Evolutionary conservation across 257 asterid genomes (phyloP).

Genomic region (Penstemon eatonii): DNA sequence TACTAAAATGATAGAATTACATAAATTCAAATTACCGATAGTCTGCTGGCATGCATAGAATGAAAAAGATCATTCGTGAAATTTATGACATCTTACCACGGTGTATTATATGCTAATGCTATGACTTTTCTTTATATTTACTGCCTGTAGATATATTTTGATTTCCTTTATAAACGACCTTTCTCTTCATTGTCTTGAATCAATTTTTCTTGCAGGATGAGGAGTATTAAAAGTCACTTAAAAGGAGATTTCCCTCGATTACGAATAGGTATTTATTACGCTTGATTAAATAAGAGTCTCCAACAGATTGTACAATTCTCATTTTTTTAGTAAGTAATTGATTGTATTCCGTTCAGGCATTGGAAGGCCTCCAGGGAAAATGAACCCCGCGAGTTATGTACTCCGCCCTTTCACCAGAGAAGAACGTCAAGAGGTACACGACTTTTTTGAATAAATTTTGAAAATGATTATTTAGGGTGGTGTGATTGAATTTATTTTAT

Average conservation of each 20-base stretch:
- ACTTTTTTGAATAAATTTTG: constrained; percentile 1
- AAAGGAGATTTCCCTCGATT: constrained; percentile 94
- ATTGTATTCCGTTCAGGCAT: constrained; percentile 49
- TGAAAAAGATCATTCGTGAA: no score
- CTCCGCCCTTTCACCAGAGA: constrained; percentile 78
- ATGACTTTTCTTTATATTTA: neutral
- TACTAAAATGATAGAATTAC: no score
- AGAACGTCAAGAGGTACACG: constrained; percentile 74
- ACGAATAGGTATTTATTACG: constrained; percentile 60
- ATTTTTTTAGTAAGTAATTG: neutral
- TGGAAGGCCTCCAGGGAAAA: constrained; percentile 94
- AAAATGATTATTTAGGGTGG: neutral
- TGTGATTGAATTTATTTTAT: constrained; percentile 11
- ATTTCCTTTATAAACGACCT: no score
- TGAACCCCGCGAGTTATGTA: constrained; percentile 76
- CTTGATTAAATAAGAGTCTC: neutral
- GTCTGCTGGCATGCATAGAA: no score
- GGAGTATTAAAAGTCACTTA: constrained; percentile 71
- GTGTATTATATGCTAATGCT: no score
- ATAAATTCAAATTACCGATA: no score
- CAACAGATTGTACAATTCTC: neutral
- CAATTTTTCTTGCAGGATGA: constrained; percentile 66
- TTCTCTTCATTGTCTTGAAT: constrained; percentile 1
- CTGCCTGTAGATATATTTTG: neutral
- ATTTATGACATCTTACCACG: no score